These are phyloP conservation scores for Metroxylon sagu DNA, from an alignment of 176 grass and related monocot species.

Conservation along the genomic window DNA sequence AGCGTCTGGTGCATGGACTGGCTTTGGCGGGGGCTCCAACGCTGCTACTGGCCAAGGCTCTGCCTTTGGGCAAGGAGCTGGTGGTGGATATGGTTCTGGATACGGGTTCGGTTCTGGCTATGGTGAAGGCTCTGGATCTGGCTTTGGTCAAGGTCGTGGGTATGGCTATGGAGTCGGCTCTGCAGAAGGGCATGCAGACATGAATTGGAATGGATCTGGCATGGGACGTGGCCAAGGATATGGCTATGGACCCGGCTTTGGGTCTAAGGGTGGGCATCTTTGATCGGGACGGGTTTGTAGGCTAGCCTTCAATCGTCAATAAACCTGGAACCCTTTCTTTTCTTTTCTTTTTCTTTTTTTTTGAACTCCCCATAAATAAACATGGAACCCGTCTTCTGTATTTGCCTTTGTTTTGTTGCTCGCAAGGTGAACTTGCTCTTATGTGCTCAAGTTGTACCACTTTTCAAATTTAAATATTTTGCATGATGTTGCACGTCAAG, in stretches of 20 bases:
- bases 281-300: neutral
- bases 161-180: neutral
- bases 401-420: too few species aligned
- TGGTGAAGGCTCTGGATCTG: neutral
- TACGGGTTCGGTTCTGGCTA: neutral
- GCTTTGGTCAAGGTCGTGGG: slow-evolving; percentile 17
- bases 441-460: too few species aligned
- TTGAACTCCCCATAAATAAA: too few species aligned
- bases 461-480: too few species aligned
- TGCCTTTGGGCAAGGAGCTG: slow-evolving; percentile 16
- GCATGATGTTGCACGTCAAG: too few species aligned
- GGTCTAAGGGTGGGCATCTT: slow-evolving; percentile 12
- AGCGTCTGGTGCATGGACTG: neutral
- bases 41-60: slow-evolving; percentile 10
- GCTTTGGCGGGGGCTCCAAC: slow-evolving; percentile 11
- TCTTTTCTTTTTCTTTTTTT: too few species aligned
- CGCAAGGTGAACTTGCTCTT: too few species aligned
- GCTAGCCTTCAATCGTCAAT: too few species aligned
- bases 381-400: too few species aligned
- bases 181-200: neutral
- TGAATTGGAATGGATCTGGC: slow-evolving; percentile 9
- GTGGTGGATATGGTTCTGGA: neutral
- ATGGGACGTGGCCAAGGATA: neutral
- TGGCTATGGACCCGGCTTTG: neutral
- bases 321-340: too few species aligned